Evolutionary conservation across 1,284 basidiomycete genomes (phyloP), one percentile per base, ranked within the genome.

Genomic region (Microbotryomycetes sp.): DNA sequence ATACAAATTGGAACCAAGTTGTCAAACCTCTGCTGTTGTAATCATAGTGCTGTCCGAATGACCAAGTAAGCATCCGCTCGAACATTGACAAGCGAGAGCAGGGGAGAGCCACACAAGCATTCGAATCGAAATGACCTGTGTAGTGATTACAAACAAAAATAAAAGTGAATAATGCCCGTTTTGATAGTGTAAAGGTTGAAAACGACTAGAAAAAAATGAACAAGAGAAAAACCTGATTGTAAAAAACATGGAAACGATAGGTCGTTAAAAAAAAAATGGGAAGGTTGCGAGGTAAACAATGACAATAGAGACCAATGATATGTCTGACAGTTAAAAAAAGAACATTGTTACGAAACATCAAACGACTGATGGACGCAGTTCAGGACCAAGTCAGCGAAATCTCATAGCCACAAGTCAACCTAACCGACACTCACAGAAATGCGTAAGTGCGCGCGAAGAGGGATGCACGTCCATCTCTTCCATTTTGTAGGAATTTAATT

Each of bases 1-100:
- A 86, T 58, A 84, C 90, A 59, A 91, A 92, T 70, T 94, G 91
- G 91, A 80, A 83, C 65, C 77, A 77, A 49, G 79, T 83, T 23
- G 79, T 92, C 64, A 79, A 79, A 70, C 87, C 86, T 23, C 73
- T 89, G 54, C 76, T 42, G 36, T 42, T 42, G 36, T 42, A 42
- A 42, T n/a, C n/a, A n/a, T n/a, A n/a, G n/a, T n/a, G n/a, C n/a
- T n/a, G n/a, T n/a, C n/a, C n/a, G n/a, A n/a, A n/a, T n/a, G n/a
- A n/a, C n/a, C n/a, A n/a, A n/a, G n/a, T n/a, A n/a, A n/a, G n/a
- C n/a, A n/a, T n/a, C n/a, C n/a, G n/a, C n/a, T n/a, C n/a, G n/a
- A n/a, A n/a, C n/a, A n/a, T n/a, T n/a, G n/a, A n/a, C n/a, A n/a
- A n/a, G n/a, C n/a, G n/a, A n/a, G n/a, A n/a, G n/a, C n/a, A n/a